phyloP scores from a whole-genome alignment of 2,329 filamentous ascomycete species.

The Microascus cirrosus region DNA sequence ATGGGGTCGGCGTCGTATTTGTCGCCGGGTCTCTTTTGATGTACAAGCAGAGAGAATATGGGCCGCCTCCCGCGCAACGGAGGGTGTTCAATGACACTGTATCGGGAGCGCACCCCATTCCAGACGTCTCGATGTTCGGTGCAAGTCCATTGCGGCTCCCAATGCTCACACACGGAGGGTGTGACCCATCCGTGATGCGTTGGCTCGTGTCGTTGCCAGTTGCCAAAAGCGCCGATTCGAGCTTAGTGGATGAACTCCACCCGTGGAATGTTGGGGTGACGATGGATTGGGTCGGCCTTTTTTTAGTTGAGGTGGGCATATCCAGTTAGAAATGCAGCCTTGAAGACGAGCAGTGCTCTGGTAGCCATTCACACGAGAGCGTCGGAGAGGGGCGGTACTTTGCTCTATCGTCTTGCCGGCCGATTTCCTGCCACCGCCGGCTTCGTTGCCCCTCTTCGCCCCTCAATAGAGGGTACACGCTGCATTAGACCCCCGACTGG shows the following conservation, averaged over 20 bases:
- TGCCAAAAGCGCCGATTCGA: constrained; percentile 29
- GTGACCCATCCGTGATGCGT: constrained; percentile 73
- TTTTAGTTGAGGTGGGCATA: background rate
- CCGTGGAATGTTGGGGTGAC: constrained; percentile 3
- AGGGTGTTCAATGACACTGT: background rate
- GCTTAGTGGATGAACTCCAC: background rate
- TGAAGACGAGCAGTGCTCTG: background rate
- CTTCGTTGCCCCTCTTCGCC: background rate
- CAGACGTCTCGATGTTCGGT: constrained; percentile 18
- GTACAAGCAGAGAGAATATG: background rate
- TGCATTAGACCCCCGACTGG: background rate
- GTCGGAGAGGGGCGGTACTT: background rate
- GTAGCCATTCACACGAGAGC: background rate
- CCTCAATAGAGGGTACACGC: background rate
- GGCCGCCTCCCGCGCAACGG: background rate
- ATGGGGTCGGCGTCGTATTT: background rate
- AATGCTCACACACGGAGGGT: constrained; percentile 26
- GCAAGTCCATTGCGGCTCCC: constrained; percentile 57
- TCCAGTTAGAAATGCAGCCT: background rate
- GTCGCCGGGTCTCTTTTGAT: background rate
- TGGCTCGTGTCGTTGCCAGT: constrained; percentile 82
- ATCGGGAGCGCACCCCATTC: background rate
- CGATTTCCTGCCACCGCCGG: background rate
- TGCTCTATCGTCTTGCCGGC: background rate
- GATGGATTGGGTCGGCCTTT: background rate